Conservation (phyloP, 441 rosid species). For the Metrosideros polymorpha region DNA sequence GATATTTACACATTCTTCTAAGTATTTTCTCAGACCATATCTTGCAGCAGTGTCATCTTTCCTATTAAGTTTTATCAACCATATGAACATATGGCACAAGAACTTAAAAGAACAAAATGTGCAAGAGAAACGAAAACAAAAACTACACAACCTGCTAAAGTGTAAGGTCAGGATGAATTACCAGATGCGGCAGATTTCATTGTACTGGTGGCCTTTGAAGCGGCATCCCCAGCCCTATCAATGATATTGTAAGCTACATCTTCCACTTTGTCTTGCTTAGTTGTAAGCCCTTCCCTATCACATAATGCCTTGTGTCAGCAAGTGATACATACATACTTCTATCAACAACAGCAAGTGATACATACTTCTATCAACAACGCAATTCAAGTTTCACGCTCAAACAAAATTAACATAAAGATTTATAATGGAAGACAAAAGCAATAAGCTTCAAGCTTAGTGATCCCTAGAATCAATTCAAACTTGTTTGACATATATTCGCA, state of each 20-base stretch:
- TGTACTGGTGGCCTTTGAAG: constrained; percentile 18
- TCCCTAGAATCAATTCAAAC: background rate
- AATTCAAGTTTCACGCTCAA: background rate
- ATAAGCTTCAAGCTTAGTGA: background rate
- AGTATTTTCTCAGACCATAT: background rate
- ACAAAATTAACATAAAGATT: background rate
- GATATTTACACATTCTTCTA: background rate
- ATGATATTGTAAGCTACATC: constrained; percentile 10
- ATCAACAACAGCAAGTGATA: background rate
- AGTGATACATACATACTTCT: background rate
- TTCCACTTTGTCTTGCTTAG: constrained; percentile 13
- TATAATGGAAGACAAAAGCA: background rate
- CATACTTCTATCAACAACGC: background rate
- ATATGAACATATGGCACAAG: background rate
- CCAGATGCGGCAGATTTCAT: constrained; percentile 22
- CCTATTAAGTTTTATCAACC: background rate
- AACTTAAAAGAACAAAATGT: background rate
- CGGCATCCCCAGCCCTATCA: constrained; percentile 20
- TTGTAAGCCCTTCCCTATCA: constrained; percentile 19
- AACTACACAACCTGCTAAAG: background rate
- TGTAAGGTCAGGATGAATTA: background rate
- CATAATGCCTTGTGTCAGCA: background rate
- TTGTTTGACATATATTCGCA: background rate
- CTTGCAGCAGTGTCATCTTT: background rate
- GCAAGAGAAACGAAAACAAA: background rate